Base-by-base conservation (phyloP, 768 basidiomycete genomes). In the Xerocomellus amylosporus region DNA sequence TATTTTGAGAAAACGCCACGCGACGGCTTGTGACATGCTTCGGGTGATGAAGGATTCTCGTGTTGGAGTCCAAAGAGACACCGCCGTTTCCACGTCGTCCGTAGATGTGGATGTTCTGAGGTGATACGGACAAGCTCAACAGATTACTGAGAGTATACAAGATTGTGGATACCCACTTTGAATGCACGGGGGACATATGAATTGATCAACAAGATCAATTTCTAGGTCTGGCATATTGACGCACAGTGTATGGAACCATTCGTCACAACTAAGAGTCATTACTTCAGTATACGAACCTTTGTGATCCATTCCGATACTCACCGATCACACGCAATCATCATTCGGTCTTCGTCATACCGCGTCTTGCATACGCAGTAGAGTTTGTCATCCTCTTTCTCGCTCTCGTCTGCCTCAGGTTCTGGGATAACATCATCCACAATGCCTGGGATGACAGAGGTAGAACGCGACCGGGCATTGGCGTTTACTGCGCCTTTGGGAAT, bases 251-350 rank as follows among this genome's bases (percentile, higher is more conserved):
- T 97, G 93, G 68, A 92, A 96, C 93, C 93, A 97, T 57, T 94
- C 90, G 64, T 95, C 93, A 70, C 93, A 96, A 28, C 93, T 93
- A 53, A 17, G n/a, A 40, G 19, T 17, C 46, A 20, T 34, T 22
- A 13, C 7, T 46, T 51, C 6, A 50, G 45, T 19, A 44, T 30
- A 34, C 26, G 0, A 42, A 22, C 37, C 20, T 43, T 34, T 51
- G 37, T 43, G 37, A 49, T 46, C 37, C 31, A 44, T 26, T 45
- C 6, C 30, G 34, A 42, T 37, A 70, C 88, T 50, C 61, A 92
- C 91, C 85, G 80, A 75, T 96, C 93, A 66, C 93, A 96, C 26
- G 90, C 93, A 68, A 96, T 93, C 93, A 96, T 96, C 56, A 87
- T 79, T 48, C 82, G 77, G 65, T 92, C 90, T 67, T 93, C 88